Conservation (phyloP, 1,284 basidiomycete genomes). For the Ceratobasidium theobromae region DNA sequence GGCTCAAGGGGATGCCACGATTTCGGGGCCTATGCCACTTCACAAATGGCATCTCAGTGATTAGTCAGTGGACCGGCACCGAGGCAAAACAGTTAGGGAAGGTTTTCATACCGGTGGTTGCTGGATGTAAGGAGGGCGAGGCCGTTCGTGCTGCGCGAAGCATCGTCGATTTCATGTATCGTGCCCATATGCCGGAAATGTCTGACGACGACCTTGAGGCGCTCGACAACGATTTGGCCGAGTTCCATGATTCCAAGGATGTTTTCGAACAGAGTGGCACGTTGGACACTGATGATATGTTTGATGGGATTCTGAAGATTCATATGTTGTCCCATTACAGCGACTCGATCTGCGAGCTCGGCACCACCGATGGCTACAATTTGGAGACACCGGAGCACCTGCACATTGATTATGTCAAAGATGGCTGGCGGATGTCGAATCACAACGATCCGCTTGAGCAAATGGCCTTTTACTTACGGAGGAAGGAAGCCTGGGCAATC, state of each 20-base stretch:
- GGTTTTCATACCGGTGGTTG: constrained; percentile 1
- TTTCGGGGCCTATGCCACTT: constrained; percentile 17
- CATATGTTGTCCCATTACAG: constrained; percentile 30
- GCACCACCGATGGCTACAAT: constrained; percentile 25
- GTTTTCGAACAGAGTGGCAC: not conserved
- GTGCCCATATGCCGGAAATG: not conserved
- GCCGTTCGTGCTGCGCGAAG: constrained; percentile 36
- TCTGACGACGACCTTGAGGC: constrained; percentile 13
- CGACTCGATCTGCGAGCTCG: constrained; percentile 6
- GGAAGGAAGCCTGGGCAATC: not conserved
- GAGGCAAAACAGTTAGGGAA: constrained; percentile 31
- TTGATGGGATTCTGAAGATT: constrained; percentile 23
- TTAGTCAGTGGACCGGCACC: constrained; percentile 30
- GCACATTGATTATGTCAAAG: constrained; percentile 31
- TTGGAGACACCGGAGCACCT: constrained; percentile 27
- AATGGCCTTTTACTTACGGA: constrained; percentile 16
- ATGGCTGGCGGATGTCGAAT: constrained; percentile 21
- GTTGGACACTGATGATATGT: not conserved
- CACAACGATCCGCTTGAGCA: not conserved
- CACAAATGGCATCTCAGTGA: constrained; percentile 7
- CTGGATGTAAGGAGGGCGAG: not conserved
- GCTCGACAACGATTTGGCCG: constrained; percentile 26
- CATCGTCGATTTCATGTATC: constrained; percentile 45
- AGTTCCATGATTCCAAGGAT: not conserved
- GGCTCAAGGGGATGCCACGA: constrained; percentile 12